phyloP scores from a whole-genome alignment of 2,329 filamentous ascomycete genomes.

The Neoarthrinium moseri region DNA sequence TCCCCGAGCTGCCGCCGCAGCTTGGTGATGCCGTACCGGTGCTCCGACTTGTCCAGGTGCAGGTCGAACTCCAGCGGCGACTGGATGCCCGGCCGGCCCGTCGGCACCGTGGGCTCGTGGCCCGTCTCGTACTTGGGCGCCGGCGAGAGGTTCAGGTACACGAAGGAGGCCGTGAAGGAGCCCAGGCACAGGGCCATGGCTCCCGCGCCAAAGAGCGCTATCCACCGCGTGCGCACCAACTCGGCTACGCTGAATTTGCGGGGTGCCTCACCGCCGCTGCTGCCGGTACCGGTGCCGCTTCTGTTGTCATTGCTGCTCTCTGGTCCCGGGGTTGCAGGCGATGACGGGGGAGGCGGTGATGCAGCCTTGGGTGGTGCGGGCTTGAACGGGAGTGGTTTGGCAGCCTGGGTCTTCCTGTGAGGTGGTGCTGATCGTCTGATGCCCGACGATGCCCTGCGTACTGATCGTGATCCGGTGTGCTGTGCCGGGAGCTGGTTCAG shows the following conservation, averaged over 20 bases:
- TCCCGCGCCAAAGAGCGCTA: constrained; percentile 46
- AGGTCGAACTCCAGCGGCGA: constrained; percentile 57
- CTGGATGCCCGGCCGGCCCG: constrained; percentile 48
- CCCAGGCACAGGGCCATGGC: constrained; percentile 44
- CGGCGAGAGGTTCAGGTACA: constrained; percentile 12
- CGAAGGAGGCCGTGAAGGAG: constrained; percentile 39
- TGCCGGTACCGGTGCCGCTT: background rate
- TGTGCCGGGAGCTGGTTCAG: too few relatives aligned
- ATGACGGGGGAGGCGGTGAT: background rate
- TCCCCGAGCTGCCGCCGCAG: constrained; percentile 49
- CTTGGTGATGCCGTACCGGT: constrained; percentile 52
- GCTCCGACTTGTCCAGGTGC: constrained; percentile 56
- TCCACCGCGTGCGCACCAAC: constrained; percentile 34
- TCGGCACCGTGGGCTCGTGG: constrained; percentile 38
- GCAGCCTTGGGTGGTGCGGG: background rate
- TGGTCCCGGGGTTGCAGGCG: background rate
- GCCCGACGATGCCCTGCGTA: background rate
- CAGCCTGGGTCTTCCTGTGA: background rate
- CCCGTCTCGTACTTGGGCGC: constrained; percentile 21
- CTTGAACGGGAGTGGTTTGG: background rate
- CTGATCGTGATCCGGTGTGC: background rate
- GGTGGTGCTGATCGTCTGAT: background rate
- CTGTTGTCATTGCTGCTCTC: background rate
- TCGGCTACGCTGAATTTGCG: constrained; percentile 12
- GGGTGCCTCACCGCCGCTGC: background rate